A percentile compares a stretch with the other conserved stretches of the same genome.
These are phyloP conservation scores for Starmerella potacharoeniae DNA, from an alignment of 805 yeast genomes.

Conservation along the genomic window DNA sequence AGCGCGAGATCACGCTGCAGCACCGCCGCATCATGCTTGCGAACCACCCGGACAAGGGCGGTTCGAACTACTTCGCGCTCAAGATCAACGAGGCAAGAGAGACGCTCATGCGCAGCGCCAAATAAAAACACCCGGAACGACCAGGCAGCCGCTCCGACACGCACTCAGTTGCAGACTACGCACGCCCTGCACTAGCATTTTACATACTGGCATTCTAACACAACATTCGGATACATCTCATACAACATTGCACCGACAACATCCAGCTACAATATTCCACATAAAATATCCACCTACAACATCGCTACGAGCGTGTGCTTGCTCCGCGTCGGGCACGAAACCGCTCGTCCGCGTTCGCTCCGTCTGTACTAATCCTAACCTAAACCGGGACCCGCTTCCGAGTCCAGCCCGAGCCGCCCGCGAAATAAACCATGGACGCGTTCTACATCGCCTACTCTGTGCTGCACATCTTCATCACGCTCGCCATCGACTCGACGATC, in stretches of 20 bases:
- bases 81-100: slow-evolving; percentile 73
- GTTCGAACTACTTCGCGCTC: slow-evolving; percentile 78
- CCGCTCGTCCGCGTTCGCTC: too few relatives aligned
- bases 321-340: too few relatives aligned
- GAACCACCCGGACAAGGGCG: slow-evolving; percentile 93
- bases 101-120: slow-evolving; percentile 6
- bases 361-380: neutral
- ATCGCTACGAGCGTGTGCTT: too few relatives aligned
- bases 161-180: too few relatives aligned
- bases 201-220: neutral
- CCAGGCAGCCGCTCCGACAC: too few relatives aligned
- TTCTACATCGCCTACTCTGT: slow-evolving; percentile 30
- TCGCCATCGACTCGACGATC: slow-evolving; percentile 62
- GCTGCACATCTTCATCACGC: slow-evolving; percentile 63
- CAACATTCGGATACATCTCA: too few relatives aligned
- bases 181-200: neutral
- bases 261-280: too few relatives aligned
- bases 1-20: slow-evolving; percentile 58
- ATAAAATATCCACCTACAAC: too few relatives aligned
- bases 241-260: too few relatives aligned
- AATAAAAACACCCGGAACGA: too few relatives aligned
- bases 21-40: slow-evolving; percentile 77
- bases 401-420: too few relatives aligned
- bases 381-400: neutral
- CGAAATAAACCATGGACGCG: slow-evolving; percentile 10